Conservation (phyloP, 2,329 filamentous ascomycete genomes). For the Cercospora sp. region DNA sequence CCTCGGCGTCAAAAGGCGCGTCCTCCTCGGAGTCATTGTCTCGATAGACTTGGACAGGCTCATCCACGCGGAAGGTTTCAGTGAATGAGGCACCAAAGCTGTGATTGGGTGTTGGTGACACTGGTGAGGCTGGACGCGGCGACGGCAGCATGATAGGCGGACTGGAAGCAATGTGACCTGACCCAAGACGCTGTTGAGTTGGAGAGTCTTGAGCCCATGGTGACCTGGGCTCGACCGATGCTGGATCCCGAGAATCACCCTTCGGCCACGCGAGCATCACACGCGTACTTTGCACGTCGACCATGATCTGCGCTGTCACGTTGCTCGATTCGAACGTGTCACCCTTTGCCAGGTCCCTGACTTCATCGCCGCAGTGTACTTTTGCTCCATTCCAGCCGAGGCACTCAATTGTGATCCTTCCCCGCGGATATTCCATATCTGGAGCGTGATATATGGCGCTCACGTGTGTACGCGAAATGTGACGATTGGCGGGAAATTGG, state of each 20-base stretch:
- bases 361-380: constrained; percentile 84
- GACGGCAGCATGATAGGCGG: constrained; percentile 63
- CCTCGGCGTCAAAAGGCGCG: constrained; percentile 29
- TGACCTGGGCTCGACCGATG: constrained; percentile 63
- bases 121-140: constrained; percentile 67
- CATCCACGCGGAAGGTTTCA: constrained; percentile 44
- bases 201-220: constrained; percentile 61
- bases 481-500: constrained; percentile 86
- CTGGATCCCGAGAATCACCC: constrained; percentile 50
- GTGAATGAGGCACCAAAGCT: constrained; percentile 43
- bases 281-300: constrained; percentile 90
- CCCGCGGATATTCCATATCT: constrained; percentile 65
- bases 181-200: constrained; percentile 52
- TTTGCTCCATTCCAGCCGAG: constrained; percentile 95
- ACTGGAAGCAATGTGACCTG: constrained; percentile 54
- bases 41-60: constrained; percentile 70
- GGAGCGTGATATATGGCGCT: constrained; percentile 80
- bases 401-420: constrained; percentile 84
- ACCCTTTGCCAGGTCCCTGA: constrained; percentile 82
- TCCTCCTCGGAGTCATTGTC: constrained; percentile 63
- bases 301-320: constrained; percentile 84
- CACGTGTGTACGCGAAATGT: constrained; percentile 92
- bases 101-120: constrained; percentile 67
- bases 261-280: constrained; percentile 88
- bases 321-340: constrained; percentile 90